Evolutionary conservation across 225 moss, liverwort and hornwort species (phyloP).

Genomic region (Pleurozium schreberi): DNA sequence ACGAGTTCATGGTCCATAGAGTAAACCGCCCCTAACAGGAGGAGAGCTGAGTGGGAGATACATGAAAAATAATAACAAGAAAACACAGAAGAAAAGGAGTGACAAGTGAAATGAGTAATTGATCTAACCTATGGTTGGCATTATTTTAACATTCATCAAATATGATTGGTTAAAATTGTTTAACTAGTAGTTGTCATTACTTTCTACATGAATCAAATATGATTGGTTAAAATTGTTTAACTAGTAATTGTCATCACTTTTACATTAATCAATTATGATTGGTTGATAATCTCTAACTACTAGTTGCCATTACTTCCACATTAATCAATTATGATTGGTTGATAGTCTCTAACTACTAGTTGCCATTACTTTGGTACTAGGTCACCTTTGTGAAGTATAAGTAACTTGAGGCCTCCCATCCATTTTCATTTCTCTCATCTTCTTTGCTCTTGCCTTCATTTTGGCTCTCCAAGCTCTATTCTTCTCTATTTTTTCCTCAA

Average conservation of each 20-base stretch:
- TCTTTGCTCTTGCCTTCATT: background rate
- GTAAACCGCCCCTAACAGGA: no score
- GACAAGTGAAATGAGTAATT: no score
- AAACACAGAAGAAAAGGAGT: no score
- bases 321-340: background rate
- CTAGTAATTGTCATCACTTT: background rate
- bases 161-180: background rate
- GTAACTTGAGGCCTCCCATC: background rate
- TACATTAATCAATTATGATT: background rate
- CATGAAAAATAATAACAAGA: no score
- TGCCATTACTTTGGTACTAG: background rate
- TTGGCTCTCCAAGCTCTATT: background rate
- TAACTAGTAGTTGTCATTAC: background rate
- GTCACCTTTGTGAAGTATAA: background rate
- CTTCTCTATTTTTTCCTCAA: background rate
- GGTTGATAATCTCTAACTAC: background rate
- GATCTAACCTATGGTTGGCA: background rate
- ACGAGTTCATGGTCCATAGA: no score
- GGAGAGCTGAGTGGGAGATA: no score
- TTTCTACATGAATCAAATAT: background rate
- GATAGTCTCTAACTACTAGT: background rate
- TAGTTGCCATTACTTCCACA: background rate
- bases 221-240: background rate
- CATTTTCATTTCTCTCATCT: background rate
- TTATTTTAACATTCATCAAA: background rate